Percentiles rank a stretch among this genome's conserved stretches.
phyloP scores from a whole-genome alignment of 495 filamentous ascomycete species.

The Acidiella bohemica region DNA sequence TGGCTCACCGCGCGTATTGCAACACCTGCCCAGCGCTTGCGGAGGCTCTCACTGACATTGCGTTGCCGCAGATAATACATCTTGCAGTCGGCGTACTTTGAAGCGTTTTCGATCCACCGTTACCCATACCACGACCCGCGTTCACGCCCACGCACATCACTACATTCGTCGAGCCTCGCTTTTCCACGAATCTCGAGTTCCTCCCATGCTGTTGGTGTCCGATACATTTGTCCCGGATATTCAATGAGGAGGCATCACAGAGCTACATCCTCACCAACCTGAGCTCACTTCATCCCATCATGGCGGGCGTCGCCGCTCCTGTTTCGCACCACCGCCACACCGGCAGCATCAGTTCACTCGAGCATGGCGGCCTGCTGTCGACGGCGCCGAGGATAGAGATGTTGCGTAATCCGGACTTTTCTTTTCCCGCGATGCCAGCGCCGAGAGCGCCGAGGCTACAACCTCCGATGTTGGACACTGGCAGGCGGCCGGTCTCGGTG shows the following conservation, averaged over 20 bases:
- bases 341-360: constrained; percentile 1
- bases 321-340: constrained; percentile 1
- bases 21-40: too few relatives aligned
- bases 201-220: too few relatives aligned
- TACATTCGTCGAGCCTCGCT: too few relatives aligned
- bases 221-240: too few relatives aligned
- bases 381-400: constrained; percentile 14
- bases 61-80: background rate
- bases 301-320: constrained; percentile 9
- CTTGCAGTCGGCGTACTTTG: background rate
- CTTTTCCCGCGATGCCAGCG: constrained; percentile 7
- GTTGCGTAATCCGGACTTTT: constrained; percentile 14
- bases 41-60: background rate
- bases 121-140: too few relatives aligned
- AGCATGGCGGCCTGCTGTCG: background rate
- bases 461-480: too few relatives aligned
- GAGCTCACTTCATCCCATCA: too few relatives aligned
- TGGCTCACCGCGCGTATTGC: background rate
- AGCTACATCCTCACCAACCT: too few relatives aligned
- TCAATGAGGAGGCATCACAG: too few relatives aligned
- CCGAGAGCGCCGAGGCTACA: background rate
- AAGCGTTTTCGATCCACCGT: too few relatives aligned
- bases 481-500: constrained; percentile 12
- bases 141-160: too few relatives aligned
- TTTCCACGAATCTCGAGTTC: too few relatives aligned